A percentile compares a stretch with the other conserved stretches of the same genome.
Conservation (phyloP, 257 asterid genomes). For the Solanum clarkiae region DNA sequence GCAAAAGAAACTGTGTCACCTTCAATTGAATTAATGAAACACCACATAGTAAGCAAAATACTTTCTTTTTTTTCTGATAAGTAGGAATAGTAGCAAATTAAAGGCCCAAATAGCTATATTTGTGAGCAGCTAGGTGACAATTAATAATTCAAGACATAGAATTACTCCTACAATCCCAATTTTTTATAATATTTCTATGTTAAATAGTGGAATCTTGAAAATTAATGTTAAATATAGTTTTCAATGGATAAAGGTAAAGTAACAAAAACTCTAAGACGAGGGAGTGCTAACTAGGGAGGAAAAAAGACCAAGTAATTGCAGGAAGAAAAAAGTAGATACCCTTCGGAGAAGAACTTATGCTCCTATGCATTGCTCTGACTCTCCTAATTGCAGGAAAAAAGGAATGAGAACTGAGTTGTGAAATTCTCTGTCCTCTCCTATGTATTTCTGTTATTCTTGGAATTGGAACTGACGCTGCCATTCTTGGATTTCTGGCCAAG, state of each 20-base stretch:
- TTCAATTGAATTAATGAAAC: slow-evolving; percentile 12
- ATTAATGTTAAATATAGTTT: neutral
- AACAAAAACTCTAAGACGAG: neutral
- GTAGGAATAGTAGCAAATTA: neutral
- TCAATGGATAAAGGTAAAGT: neutral
- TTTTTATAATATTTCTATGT: neutral
- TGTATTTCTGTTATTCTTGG: neutral
- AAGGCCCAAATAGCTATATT: neutral
- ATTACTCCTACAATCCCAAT: neutral
- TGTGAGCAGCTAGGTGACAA: neutral
- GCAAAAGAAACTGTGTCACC: slow-evolving; percentile 42
- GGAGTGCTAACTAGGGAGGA: neutral
- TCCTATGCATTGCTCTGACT: neutral
- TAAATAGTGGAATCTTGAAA: neutral
- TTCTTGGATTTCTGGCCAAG: neutral
- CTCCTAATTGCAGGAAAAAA: neutral
- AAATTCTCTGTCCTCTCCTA: neutral
- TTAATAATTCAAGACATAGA: neutral
- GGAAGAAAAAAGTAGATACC: neutral
- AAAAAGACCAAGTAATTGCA: neutral
- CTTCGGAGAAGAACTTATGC: neutral
- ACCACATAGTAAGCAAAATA: neutral
- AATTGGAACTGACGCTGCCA: neutral
- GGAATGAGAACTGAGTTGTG: neutral
- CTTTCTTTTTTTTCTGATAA: neutral